Conservation (phyloP, 1,139 yeast genomes). For the Chernovozyma sophiae-reginae region DNA sequence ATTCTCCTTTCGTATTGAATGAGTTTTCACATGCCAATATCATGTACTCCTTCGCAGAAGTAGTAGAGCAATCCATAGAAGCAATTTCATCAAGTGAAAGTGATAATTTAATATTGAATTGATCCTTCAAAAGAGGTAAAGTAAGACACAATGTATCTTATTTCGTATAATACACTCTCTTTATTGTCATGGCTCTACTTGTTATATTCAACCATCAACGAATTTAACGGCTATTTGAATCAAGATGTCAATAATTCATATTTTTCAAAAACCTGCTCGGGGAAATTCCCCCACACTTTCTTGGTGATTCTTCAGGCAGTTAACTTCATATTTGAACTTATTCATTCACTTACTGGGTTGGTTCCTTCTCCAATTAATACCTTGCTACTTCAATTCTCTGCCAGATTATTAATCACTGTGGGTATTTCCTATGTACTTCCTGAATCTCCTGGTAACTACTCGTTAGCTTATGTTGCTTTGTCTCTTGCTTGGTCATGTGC, state of each 20-base stretch:
- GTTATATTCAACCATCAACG: slow-evolving; percentile 14
- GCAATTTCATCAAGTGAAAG: too few species aligned
- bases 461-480: slow-evolving; percentile 22
- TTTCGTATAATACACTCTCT: slow-evolving; percentile 59
- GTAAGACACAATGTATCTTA: too few species aligned
- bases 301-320: slow-evolving; percentile 25
- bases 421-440: slow-evolving; percentile 32
- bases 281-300: slow-evolving; percentile 25
- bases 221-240: slow-evolving; percentile 10
- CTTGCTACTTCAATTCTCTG: slow-evolving; percentile 29
- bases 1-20: too few species aligned
- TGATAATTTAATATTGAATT: too few species aligned
- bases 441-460: slow-evolving; percentile 29
- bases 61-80: too few species aligned
- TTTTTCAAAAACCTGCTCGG: slow-evolving; percentile 7
- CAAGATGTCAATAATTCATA: slow-evolving; percentile 1
- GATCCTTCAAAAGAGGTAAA: too few species aligned
- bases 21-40: too few species aligned
- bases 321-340: slow-evolving; percentile 28
- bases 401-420: slow-evolving; percentile 28
- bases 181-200: slow-evolving; percentile 67
- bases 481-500: slow-evolving; percentile 32
- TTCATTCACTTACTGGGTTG: slow-evolving; percentile 23
- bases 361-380: slow-evolving; percentile 29
- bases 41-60: too few species aligned